Conservation (phyloP, 164 flowering plant genomes). For the Cinnamomum chago region DNA sequence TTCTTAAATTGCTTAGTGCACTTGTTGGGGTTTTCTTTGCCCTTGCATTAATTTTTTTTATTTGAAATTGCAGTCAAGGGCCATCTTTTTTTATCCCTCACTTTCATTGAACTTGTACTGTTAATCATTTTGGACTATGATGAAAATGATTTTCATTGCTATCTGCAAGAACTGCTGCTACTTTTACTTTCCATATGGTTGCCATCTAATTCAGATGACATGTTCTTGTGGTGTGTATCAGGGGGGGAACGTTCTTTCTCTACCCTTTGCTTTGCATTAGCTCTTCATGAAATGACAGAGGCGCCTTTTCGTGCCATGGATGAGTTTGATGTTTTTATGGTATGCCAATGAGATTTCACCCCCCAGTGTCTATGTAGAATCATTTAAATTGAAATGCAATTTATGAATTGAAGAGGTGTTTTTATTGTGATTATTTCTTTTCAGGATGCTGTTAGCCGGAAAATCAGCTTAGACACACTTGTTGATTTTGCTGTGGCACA, state of each 20-base stretch:
- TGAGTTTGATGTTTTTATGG: constrained; percentile 99
- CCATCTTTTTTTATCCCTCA: too few species aligned
- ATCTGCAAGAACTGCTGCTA: background rate
- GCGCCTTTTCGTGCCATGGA: constrained; percentile 98
- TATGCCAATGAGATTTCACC: constrained; percentile 14
- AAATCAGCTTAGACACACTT: constrained; percentile 87
- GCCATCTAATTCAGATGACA: background rate
- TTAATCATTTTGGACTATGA: too few species aligned
- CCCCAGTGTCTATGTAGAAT: background rate
- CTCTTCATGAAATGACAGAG: constrained; percentile 92
- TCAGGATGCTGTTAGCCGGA: constrained; percentile 97
- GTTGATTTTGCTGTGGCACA: constrained; percentile 81
- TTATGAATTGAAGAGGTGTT: background rate
- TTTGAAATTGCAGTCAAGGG: too few species aligned
- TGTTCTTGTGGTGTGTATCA: constrained; percentile 15
- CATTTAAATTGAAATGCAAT: background rate
- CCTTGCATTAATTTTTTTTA: too few species aligned
- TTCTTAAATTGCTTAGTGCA: too few species aligned
- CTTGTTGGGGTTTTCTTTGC: too few species aligned
- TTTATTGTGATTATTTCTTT: constrained; percentile 9
- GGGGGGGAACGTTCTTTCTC: constrained; percentile 98
- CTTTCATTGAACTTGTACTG: too few species aligned
- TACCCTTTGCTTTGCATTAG: constrained; percentile 87
- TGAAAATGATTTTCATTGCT: background rate
- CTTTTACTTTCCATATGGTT: background rate